These are phyloP conservation scores for Myrica gale DNA, from an alignment of 306 rosid genomes.

Conservation along the genomic window DNA sequence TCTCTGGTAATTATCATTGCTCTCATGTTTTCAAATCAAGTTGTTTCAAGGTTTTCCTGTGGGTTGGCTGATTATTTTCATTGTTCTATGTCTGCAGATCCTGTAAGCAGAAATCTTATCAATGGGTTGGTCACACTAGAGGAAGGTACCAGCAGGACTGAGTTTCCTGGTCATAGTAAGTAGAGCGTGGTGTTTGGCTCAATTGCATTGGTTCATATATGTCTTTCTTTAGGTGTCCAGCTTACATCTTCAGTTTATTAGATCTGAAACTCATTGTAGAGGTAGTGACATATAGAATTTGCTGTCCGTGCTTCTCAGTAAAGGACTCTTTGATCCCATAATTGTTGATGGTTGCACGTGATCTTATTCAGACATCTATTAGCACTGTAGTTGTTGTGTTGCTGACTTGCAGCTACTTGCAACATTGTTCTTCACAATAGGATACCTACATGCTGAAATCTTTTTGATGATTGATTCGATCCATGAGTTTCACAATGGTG, in stretches of 20 bases:
- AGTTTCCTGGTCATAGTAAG: slow-evolving; percentile 42
- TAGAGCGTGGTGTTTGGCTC: slow-evolving; percentile 4
- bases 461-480: not conserved
- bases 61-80: slow-evolving; percentile 9
- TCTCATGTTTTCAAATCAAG: slow-evolving; percentile 6
- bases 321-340: not conserved
- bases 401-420: not conserved
- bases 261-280: slow-evolving; percentile 1
- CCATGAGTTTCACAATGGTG: not conserved
- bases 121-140: slow-evolving; percentile 27
- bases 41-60: slow-evolving; percentile 11
- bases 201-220: slow-evolving; percentile 18
- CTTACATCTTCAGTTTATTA: slow-evolving; percentile 18
- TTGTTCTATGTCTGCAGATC: slow-evolving; percentile 39
- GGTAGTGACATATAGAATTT: not conserved
- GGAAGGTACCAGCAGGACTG: slow-evolving; percentile 41
- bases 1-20: slow-evolving; percentile 41
- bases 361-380: not conserved
- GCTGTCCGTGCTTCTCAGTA: not conserved
- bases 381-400: not conserved
- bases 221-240: slow-evolving; percentile 10
- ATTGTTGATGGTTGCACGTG: not conserved
- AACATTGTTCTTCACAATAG: not conserved
- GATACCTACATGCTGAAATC: not conserved
- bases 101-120: slow-evolving; percentile 28